These are phyloP conservation scores for Lactarius vividus DNA, from an alignment of 768 basidiomycete genomes.

Conservation along the genomic window DNA sequence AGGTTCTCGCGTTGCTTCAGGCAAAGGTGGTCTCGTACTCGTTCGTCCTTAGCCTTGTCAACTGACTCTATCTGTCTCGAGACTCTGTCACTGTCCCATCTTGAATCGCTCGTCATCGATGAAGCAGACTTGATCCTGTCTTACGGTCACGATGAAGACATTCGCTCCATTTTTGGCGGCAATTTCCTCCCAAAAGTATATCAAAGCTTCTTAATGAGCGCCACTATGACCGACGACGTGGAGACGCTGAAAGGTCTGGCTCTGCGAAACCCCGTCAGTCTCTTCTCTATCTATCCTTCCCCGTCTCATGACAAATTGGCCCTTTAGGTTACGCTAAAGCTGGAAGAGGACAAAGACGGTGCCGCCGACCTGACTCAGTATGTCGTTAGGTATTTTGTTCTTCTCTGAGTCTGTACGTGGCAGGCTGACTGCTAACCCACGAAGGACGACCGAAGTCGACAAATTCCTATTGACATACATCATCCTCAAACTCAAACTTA, in stretches of 20 bases:
- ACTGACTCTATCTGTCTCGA: slow-evolving; percentile 33
- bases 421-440: background rate
- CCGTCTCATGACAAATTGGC: background rate
- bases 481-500: slow-evolving; percentile 91
- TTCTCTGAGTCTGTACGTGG: background rate
- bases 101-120: slow-evolving; percentile 92
- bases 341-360: slow-evolving; percentile 87
- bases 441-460: slow-evolving; percentile 70
- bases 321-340: slow-evolving; percentile 73
- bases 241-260: slow-evolving; percentile 86
- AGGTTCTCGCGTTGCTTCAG: slow-evolving; percentile 63
- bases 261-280: slow-evolving; percentile 79
- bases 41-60: background rate
- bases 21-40: slow-evolving; percentile 48
- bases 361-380: slow-evolving; percentile 82
- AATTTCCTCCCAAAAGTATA: slow-evolving; percentile 75
- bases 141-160: slow-evolving; percentile 92
- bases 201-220: slow-evolving; percentile 95
- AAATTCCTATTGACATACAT: slow-evolving; percentile 97
- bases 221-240: slow-evolving; percentile 96
- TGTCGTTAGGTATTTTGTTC: slow-evolving; percentile 55
- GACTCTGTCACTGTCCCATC: slow-evolving; percentile 59
- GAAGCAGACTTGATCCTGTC: slow-evolving; percentile 97
- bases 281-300: background rate
- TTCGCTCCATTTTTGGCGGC: slow-evolving; percentile 67